A percentile compares a stretch with the other conserved stretches of the same genome.
Evolutionary conservation across 352 stramenopile species (phyloP).

Genomic region (Pythium utonaiense): DNA sequence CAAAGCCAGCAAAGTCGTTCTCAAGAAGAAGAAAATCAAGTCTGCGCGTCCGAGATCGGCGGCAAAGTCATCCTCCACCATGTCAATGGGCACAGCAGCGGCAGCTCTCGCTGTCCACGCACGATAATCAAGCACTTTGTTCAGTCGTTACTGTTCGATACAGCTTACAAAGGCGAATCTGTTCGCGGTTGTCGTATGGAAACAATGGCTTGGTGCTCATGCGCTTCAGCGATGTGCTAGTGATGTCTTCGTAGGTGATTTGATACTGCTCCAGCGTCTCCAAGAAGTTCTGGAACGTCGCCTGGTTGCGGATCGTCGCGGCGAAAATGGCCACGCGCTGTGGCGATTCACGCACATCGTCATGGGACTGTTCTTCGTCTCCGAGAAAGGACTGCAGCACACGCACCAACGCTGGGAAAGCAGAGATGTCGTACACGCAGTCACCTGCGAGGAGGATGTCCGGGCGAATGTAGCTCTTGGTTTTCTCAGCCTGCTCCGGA

Average conservation of each 20-base stretch:
- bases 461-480: slow-evolving; percentile 19
- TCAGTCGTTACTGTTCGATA: slow-evolving; percentile 21
- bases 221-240: slow-evolving; percentile 26
- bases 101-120: slow-evolving; percentile 2
- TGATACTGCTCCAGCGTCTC: slow-evolving; percentile 42
- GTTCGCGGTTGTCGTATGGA: slow-evolving; percentile 55
- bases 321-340: slow-evolving; percentile 65
- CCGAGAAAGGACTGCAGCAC: slow-evolving; percentile 59
- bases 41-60: background rate
- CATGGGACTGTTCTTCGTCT: background rate
- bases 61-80: background rate
- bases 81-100: background rate
- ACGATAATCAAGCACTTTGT: background rate
- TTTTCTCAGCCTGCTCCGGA: slow-evolving; percentile 23
- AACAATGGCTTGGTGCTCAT: slow-evolving; percentile 45
- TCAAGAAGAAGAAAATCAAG: slow-evolving; percentile 8
- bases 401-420: slow-evolving; percentile 55
- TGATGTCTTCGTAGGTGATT: slow-evolving; percentile 73
- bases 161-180: slow-evolving; percentile 67
- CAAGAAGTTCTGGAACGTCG: slow-evolving; percentile 74
- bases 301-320: slow-evolving; percentile 69
- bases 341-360: background rate
- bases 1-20: background rate
- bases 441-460: slow-evolving; percentile 72
- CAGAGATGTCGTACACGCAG: slow-evolving; percentile 69